These are phyloP conservation scores for Elsinoe ampelina DNA, from an alignment of 2,329 filamentous ascomycete species.

Conservation along the genomic window DNA sequence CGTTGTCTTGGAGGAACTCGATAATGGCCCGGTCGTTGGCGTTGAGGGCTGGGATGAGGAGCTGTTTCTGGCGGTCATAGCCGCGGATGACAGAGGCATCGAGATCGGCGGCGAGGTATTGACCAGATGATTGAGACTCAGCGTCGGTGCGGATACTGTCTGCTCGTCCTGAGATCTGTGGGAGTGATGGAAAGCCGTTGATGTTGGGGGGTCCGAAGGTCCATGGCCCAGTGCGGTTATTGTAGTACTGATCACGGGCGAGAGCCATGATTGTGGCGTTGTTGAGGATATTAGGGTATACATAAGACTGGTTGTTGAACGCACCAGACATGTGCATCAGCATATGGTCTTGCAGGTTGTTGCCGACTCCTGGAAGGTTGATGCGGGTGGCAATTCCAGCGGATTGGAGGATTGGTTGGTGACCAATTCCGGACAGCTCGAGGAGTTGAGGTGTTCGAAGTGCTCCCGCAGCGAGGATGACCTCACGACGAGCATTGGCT, in stretches of 20 bases:
- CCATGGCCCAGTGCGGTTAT: constrained; percentile 24
- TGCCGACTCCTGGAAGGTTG: constrained; percentile 15
- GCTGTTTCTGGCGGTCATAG: constrained; percentile 20
- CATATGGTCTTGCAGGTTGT: constrained; percentile 19
- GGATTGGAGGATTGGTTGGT: constrained; percentile 30
- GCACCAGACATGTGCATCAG: constrained; percentile 17
- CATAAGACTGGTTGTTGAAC: constrained; percentile 17
- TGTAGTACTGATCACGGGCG: constrained; percentile 21
- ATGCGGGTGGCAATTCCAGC: constrained; percentile 31
- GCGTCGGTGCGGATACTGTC: constrained; percentile 14
- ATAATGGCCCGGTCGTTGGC: constrained; percentile 21
- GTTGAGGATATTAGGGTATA: constrained; percentile 19
- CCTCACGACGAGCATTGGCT: constrained; percentile 21
- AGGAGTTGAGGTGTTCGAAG: constrained; percentile 31
- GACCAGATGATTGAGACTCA: constrained; percentile 16
- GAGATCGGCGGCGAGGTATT: constrained; percentile 19
- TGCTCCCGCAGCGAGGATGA: constrained; percentile 28
- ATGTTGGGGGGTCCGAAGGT: constrained; percentile 22
- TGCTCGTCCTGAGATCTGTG: constrained; percentile 18
- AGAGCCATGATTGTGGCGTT: constrained; percentile 21
- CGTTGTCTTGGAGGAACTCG: constrained; percentile 27
- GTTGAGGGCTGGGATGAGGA: constrained; percentile 21
- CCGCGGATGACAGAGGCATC: constrained; percentile 20
- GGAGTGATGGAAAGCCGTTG: constrained; percentile 24
- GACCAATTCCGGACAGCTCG: constrained; percentile 33